phyloP scores from a whole-genome alignment of 2,329 filamentous ascomycete genomes.

The Hymenoscyphus occultus region DNA sequence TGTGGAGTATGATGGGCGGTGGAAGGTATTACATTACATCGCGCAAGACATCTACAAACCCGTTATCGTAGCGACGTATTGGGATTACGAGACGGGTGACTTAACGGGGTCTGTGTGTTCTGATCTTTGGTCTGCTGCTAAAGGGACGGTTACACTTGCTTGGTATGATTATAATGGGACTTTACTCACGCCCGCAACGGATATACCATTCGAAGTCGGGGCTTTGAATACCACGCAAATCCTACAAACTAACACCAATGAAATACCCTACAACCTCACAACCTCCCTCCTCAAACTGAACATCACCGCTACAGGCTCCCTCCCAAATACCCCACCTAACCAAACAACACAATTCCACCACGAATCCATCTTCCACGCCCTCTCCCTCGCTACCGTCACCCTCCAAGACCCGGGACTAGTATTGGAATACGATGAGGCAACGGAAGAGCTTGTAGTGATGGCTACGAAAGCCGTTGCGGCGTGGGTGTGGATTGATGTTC shows the following conservation, averaged over 20 bases:
- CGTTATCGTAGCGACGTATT: conserved; percentile 58
- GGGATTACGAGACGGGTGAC: conserved; percentile 47
- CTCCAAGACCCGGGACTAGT: conserved; percentile 20
- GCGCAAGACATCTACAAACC: conserved; percentile 55
- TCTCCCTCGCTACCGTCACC: conserved; percentile 16
- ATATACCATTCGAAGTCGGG: conserved; percentile 21
- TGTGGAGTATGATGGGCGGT: conserved; percentile 60
- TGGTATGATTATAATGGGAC: conserved; percentile 53
- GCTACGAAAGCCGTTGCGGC: conserved; percentile 24
- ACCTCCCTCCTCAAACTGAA: conserved; percentile 22
- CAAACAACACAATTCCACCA: conserved; percentile 19
- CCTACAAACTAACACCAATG: conserved; percentile 16
- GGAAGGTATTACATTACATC: conserved; percentile 60
- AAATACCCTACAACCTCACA: conserved; percentile 17
- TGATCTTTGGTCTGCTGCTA: conserved; percentile 52
- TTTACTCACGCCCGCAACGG: conserved; percentile 30
- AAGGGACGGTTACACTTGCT: conserved; percentile 45
- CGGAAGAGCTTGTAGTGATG: conserved; percentile 18
- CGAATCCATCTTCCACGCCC: conserved; percentile 22
- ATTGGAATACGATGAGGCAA: conserved; percentile 13
- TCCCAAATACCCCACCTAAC: conserved; percentile 16
- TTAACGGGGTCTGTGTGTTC: conserved; percentile 55
- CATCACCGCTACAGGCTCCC: conserved; percentile 22
- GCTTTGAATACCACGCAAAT: conserved; percentile 27
- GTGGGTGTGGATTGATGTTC: conserved; percentile 28